Conservation (phyloP, 108 stramenopile species). For the Fragilaria radians region DNA sequence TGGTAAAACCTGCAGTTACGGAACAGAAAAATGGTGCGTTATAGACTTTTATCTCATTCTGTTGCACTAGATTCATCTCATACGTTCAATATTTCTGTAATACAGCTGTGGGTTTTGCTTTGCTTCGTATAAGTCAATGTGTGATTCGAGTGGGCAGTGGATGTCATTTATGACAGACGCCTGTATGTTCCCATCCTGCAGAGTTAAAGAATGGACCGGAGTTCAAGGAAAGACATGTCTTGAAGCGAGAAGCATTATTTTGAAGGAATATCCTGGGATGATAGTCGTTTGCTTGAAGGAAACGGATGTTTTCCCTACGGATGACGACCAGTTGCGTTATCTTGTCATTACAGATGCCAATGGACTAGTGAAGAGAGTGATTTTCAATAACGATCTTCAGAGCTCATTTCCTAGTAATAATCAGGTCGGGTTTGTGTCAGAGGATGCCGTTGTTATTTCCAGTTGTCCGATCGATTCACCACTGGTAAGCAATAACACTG, state of each 20-base stretch:
- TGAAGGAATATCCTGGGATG: neutral
- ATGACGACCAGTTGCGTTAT: neutral
- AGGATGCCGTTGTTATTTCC: neutral
- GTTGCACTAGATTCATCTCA: neutral
- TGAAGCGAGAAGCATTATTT: neutral
- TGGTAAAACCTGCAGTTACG: neutral
- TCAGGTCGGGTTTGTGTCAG: neutral
- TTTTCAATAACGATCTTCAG: neutral
- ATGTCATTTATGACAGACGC: neutral
- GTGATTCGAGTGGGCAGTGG: neutral
- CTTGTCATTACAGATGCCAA: neutral
- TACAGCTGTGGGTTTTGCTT: neutral
- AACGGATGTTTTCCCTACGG: neutral
- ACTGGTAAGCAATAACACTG: neutral
- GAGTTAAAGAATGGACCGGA: neutral
- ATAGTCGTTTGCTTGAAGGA: neutral
- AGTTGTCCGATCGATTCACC: neutral
- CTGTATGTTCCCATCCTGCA: neutral
- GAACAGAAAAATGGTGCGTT: neutral
- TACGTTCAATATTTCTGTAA: neutral
- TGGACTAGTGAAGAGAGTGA: neutral
- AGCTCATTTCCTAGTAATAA: neutral
- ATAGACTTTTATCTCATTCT: neutral
- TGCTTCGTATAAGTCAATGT: neutral
- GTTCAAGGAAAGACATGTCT: neutral